Evolutionary conservation across 2,329 filamentous ascomycete species (phyloP).

Genomic region (Ophiocordyceps sinensis): DNA sequence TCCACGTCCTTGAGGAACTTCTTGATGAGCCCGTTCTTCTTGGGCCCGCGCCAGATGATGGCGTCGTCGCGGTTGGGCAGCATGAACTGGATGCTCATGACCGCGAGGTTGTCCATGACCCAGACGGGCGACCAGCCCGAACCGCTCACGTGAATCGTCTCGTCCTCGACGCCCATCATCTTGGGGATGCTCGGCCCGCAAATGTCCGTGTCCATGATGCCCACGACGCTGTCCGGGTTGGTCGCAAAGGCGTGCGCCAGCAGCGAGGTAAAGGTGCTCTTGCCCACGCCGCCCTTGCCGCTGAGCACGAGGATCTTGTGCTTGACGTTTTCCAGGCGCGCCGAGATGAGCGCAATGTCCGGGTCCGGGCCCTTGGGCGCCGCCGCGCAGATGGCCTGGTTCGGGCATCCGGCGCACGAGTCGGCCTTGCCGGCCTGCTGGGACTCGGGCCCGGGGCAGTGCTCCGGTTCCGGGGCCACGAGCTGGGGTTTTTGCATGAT

Average conservation of each 20-base stretch:
- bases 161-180: conserved; percentile 94
- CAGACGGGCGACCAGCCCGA: conserved; percentile 91
- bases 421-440: conserved; percentile 56
- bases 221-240: conserved; percentile 65
- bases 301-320: conserved; percentile 90
- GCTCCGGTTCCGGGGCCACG: conserved; percentile 89
- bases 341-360: conserved; percentile 77
- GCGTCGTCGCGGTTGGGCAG: conserved; percentile 85
- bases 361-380: conserved; percentile 92
- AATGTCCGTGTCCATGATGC: conserved; percentile 97
- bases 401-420: conserved; percentile 88
- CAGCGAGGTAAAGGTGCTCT: conserved; percentile 83
- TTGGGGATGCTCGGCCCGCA: conserved; percentile 93
- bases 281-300: conserved; percentile 93
- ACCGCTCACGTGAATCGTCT: conserved; percentile 83
- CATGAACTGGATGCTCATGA: conserved; percentile 99
- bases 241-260: conserved; percentile 80
- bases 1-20: conserved; percentile 96
- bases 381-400: conserved; percentile 88
- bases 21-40: conserved; percentile 98
- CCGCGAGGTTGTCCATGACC: conserved; percentile 83
- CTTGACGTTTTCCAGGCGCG: conserved; percentile 63
- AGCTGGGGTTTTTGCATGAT: conserved; percentile 69
- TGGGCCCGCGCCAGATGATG: conserved; percentile 92
- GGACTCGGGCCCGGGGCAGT: conserved; percentile 85